These are phyloP conservation scores for Marsdenia floribunda DNA, from an alignment of 257 asterid genomes.

Conservation along the genomic window DNA sequence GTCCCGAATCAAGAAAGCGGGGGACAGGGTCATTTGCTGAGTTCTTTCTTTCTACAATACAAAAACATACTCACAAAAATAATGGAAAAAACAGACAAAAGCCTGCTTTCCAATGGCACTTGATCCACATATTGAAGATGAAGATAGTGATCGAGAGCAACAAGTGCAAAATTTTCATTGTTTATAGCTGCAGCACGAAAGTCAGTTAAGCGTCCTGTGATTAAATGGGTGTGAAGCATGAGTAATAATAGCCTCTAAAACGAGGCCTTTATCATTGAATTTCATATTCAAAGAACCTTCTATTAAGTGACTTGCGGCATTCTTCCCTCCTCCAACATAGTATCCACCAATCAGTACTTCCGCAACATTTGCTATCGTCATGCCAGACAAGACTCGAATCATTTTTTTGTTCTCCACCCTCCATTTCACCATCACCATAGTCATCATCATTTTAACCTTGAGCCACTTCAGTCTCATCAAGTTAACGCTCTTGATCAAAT, in stretches of 20 bases:
- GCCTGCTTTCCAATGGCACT: slow-evolving; percentile 96
- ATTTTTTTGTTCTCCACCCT: slow-evolving; percentile 91
- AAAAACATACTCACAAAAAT: slow-evolving; percentile 1
- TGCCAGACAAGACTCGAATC: slow-evolving; percentile 18
- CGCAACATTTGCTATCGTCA: slow-evolving; percentile 92
- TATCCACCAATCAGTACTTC: slow-evolving; percentile 91
- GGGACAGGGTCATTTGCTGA: neutral
- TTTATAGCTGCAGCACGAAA: slow-evolving; percentile 98
- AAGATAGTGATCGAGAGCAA: slow-evolving; percentile 81
- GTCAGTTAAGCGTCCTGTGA: slow-evolving; percentile 88
- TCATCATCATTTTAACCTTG: no score
- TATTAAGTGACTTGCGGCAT: slow-evolving; percentile 82
- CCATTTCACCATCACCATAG: slow-evolving; percentile 50
- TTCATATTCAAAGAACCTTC: slow-evolving; percentile 60
- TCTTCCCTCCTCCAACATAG: slow-evolving; percentile 89
- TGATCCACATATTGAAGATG: slow-evolving; percentile 91
- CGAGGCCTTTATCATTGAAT: slow-evolving; percentile 54
- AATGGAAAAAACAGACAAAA: slow-evolving; percentile 4
- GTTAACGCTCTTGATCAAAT: no score
- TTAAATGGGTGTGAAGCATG: slow-evolving; percentile 99
- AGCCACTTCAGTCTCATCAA: no score
- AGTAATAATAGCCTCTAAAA: slow-evolving; percentile 83
- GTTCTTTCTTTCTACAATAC: neutral
- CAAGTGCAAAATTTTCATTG: slow-evolving; percentile 96
- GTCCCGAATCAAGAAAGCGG: slow-evolving; percentile 59